Conservation (phyloP, 495 filamentous ascomycete species). For the Aspergillus haitiensis region DNA sequence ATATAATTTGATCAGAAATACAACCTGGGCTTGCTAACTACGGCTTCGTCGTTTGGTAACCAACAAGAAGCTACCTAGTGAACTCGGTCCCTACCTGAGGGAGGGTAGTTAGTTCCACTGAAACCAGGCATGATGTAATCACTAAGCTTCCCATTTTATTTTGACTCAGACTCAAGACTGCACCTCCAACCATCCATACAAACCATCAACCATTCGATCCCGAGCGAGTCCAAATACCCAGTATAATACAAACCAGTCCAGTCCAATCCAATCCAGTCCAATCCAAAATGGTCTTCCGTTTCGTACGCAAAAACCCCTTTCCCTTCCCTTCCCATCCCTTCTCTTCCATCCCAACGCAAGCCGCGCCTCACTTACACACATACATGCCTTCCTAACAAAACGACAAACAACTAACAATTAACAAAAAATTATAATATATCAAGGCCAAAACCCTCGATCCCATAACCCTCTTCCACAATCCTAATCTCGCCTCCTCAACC, state of each 20-base stretch:
- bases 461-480: conserved; percentile 92
- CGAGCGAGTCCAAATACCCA: too few relatives aligned
- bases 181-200: neutral
- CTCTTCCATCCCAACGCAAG: conserved; percentile 2
- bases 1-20: too few relatives aligned
- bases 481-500: conserved; percentile 61
- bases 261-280: neutral
- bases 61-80: neutral
- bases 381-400: too few relatives aligned
- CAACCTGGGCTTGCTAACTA: too few relatives aligned
- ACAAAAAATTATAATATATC: too few relatives aligned
- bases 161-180: neutral
- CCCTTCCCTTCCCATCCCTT: neutral
- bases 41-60: neutral
- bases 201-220: neutral
- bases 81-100: too few relatives aligned
- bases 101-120: too few relatives aligned
- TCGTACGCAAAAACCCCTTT: conserved; percentile 31
- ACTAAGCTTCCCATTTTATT: neutral
- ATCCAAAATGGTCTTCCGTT: conserved; percentile 44
- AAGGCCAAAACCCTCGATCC: conserved; percentile 86
- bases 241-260: neutral
- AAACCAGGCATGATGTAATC: conserved; percentile 15
- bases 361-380: too few relatives aligned
- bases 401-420: too few relatives aligned